Conservation (phyloP, 2,329 filamentous ascomycete genomes). For the Nectriaceae sp. region DNA sequence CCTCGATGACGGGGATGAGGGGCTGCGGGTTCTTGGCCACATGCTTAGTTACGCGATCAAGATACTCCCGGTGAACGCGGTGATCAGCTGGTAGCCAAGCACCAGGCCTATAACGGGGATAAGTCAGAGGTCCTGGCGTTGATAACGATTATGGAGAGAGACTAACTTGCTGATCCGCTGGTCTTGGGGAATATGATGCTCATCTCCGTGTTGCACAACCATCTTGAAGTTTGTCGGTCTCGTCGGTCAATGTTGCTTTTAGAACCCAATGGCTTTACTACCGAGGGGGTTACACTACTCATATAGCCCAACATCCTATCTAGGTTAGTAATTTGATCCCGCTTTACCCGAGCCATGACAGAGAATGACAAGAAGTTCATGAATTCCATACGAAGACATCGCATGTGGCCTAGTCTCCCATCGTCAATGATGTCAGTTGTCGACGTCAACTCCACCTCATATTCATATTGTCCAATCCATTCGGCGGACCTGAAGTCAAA, state of each 20-base stretch:
- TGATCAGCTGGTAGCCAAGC: conserved; percentile 67
- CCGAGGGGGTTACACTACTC: too few species aligned
- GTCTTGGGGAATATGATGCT: conserved; percentile 52
- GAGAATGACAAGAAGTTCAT: neutral
- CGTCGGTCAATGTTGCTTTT: too few species aligned
- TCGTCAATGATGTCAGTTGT: conserved; percentile 27
- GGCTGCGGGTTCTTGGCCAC: conserved; percentile 52
- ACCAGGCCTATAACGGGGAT: conserved; percentile 45
- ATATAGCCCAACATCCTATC: too few species aligned
- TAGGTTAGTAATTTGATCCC: too few species aligned
- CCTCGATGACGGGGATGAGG: conserved; percentile 61
- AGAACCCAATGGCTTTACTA: too few species aligned
- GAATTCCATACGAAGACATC: neutral
- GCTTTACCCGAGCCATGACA: conserved; percentile 3
- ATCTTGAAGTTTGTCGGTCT: too few species aligned
- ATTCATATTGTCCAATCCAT: conserved; percentile 7
- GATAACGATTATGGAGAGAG: neutral
- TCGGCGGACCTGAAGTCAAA: conserved; percentile 3
- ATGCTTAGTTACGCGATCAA: conserved; percentile 56
- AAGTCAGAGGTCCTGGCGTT: neutral
- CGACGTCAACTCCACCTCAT: neutral
- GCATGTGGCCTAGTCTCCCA: too few species aligned
- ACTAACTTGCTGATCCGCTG: conserved; percentile 48
- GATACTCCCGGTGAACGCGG: conserved; percentile 63
- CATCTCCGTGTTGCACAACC: conserved; percentile 53